These are phyloP conservation scores for Rhodotorula sphaerocarpa DNA, from an alignment of 768 basidiomycete genomes.

Conservation along the genomic window DNA sequence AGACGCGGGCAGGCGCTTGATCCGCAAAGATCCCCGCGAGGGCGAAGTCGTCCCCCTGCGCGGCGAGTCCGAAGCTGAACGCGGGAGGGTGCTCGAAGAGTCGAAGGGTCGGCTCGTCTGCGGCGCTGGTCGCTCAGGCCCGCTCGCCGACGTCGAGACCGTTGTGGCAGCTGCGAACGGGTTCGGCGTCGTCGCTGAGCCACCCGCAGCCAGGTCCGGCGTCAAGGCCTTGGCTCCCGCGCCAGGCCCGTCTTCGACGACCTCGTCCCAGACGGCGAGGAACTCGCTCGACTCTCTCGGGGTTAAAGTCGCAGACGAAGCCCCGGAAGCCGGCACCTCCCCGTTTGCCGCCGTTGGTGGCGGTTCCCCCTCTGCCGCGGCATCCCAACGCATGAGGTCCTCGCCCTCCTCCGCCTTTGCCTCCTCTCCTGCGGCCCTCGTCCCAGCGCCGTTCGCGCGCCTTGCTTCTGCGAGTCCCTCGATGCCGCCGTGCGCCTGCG, in stretches of 20 bases:
- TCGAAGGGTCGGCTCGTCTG: no score
- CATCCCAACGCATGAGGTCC: slow-evolving; percentile 20
- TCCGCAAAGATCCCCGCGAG: slow-evolving; percentile 20
- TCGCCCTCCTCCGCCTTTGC: no score
- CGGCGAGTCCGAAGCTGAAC: neutral
- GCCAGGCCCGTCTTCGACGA: neutral
- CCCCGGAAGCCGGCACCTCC: no score
- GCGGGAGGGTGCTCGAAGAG: neutral
- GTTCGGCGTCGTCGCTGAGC: no score
- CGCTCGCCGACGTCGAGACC: neutral
- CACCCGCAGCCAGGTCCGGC: no score
- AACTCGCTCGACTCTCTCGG: no score
- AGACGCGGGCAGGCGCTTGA: slow-evolving; percentile 16
- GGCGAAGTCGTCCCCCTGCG: neutral
- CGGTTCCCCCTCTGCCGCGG: neutral
- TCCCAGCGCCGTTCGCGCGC: no score
- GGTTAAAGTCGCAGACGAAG: no score
- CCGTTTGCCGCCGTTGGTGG: no score
- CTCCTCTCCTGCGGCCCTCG: no score
- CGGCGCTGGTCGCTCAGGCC: no score
- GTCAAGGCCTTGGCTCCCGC: no score
- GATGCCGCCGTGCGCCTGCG: slow-evolving; percentile 8
- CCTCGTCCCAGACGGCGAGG: neutral
- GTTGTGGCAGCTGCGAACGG: neutral
- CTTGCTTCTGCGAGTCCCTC: slow-evolving; percentile 20